Base-by-base conservation (phyloP, 2,329 filamentous ascomycete species). In the Graphiopsis chlorocephala region DNA sequence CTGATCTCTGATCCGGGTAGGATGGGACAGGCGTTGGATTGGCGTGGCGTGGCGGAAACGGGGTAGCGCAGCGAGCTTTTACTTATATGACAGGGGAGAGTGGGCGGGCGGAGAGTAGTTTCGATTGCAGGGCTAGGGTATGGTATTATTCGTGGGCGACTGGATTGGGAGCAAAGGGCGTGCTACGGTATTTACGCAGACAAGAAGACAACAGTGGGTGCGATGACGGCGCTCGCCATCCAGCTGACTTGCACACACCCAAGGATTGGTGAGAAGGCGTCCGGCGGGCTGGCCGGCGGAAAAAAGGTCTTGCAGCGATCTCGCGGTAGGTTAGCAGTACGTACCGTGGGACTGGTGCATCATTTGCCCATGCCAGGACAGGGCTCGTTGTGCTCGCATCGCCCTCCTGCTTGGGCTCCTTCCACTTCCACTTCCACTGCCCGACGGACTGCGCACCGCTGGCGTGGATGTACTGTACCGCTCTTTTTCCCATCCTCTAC, bases 1-100 rank as follows among this genome's bases (percentile, higher is more conserved):
- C 59, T 50, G 59, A 61, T 61, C 59, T 31, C 23, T 42, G 26
- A 47, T 12, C 15, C 48, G 33, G 38, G 29, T 50, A 48, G 48
- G 53, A n/a, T 35, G 48, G 60, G 7, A 50, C 38, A 35, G 33
- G 55, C 55, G 55, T 45, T 58, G 33, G 42, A 15, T 31, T 53
- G 60, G 60, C 28, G 60, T 62, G 60, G 59, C 59, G 59, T 55
- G 8, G 48, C 48, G 48, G 60, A 29, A 55, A 35, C 33, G 48
- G 60, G 47, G 38, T 45, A 45, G 60, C 6, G 59, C 59, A 53
- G 48, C 48, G 31, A 31, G 20, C 47, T 25, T 62, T n/a, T 12
- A 42, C 35, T 55, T 62, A 55, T 55, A 35, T 38, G 48, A 53
- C 60, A 62, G 60, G 55, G 55, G 55, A 58, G 33, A 42, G 38